phyloP scores from a whole-genome alignment of 108 stramenopile genomes.

The Ochromonas danica region DNA sequence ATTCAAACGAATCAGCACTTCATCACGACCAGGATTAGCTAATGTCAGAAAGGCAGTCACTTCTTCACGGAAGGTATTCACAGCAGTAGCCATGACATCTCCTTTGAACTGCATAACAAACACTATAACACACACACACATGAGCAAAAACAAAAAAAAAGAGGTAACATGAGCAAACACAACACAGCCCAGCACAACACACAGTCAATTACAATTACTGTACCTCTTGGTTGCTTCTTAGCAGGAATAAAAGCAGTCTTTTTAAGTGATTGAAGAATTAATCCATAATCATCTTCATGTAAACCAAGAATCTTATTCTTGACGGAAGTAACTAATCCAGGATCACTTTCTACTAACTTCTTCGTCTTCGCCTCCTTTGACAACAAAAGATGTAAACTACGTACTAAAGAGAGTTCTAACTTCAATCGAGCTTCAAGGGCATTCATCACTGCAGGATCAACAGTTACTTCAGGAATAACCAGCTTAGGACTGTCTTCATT shows the following conservation, averaged over 20 bases:
- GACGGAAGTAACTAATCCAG: neutral
- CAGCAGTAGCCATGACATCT: slow-evolving; percentile 75
- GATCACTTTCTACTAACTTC: neutral
- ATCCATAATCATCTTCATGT: neutral
- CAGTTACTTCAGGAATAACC: too few relatives aligned
- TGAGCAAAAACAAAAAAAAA: too few relatives aligned
- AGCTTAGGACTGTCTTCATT: too few relatives aligned
- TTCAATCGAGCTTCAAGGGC: too few relatives aligned
- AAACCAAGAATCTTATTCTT: neutral
- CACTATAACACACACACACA: slow-evolving; percentile 43
- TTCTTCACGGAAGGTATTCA: slow-evolving; percentile 75
- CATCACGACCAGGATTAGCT: slow-evolving; percentile 74
- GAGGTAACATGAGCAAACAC: too few relatives aligned
- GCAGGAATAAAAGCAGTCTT: neutral
- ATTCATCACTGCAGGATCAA: too few relatives aligned
- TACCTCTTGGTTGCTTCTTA: neutral
- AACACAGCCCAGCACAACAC: too few relatives aligned
- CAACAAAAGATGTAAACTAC: too few relatives aligned
- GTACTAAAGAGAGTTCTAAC: too few relatives aligned
- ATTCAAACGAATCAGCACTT: slow-evolving; percentile 75
- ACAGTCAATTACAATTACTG: too few relatives aligned
- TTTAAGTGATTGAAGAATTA: neutral
- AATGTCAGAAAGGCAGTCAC: slow-evolving; percentile 71
- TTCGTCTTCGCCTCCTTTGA: neutral
- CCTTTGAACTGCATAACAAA: slow-evolving; percentile 78